Conservation (phyloP, 164 flowering plant genomes). For the Kalanchoe fedtschenkoi region DNA sequence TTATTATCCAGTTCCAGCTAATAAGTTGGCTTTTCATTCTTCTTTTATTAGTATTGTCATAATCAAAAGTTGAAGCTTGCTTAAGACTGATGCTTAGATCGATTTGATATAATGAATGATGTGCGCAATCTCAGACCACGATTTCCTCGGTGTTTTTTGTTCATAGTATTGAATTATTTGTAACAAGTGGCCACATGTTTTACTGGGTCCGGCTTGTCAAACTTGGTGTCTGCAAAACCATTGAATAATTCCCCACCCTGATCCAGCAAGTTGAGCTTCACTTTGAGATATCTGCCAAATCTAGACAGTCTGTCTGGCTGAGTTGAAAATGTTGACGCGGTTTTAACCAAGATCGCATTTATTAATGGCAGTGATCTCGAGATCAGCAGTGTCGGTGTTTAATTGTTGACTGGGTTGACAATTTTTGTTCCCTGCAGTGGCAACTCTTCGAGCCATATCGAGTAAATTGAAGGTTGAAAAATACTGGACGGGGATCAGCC, state of each 20-base stretch:
- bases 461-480: not conserved
- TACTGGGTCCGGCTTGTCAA: not conserved
- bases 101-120: not conserved
- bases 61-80: not conserved
- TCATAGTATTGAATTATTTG: too few species aligned
- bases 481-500: conserved; percentile 1
- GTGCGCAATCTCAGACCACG: not conserved
- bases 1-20: too few species aligned
- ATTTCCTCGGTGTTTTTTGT: too few species aligned
- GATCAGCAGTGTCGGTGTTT: not conserved
- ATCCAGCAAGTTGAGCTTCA: not conserved
- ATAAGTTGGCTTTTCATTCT: not conserved
- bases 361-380: not conserved
- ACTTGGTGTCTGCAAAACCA: not conserved
- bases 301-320: not conserved
- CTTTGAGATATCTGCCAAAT: not conserved
- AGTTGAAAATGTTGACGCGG: not conserved
- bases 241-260: not conserved
- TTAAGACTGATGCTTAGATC: not conserved
- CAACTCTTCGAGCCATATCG: not conserved
- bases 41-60: not conserved
- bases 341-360: not conserved
- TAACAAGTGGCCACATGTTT: not conserved
- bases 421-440: not conserved
- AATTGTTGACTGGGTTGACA: not conserved